These are phyloP conservation scores for Penicillium sp. DNA, from an alignment of 2,329 filamentous ascomycete species.

Conservation along the genomic window DNA sequence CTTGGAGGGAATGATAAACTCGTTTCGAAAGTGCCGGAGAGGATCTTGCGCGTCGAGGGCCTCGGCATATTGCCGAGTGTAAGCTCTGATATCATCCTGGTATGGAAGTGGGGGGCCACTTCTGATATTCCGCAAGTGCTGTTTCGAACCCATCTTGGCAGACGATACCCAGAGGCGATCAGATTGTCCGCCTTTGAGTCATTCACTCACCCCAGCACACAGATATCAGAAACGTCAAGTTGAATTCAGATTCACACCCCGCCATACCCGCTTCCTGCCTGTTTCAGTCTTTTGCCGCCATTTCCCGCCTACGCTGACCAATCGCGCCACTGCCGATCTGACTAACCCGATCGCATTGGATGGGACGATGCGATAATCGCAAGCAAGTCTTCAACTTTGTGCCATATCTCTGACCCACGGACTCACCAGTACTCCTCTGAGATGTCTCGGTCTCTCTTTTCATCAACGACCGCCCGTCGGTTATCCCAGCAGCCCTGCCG, in stretches of 20 bases:
- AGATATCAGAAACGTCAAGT: not conserved
- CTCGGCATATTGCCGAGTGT: conserved; percentile 41
- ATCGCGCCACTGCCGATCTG: conserved; percentile 29
- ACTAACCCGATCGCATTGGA: conserved; percentile 29
- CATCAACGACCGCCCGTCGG: conserved; percentile 23
- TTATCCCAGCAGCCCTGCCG: conserved; percentile 23
- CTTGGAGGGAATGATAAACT: conserved; percentile 77
- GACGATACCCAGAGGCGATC: not conserved
- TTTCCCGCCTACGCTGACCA: conserved; percentile 28
- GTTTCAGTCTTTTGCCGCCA: not conserved
- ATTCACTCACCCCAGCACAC: not conserved
- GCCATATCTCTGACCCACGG: conserved; percentile 3
- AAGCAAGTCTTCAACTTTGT: conserved; percentile 21
- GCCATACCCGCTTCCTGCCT: not conserved
- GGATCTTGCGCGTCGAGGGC: conserved; percentile 60
- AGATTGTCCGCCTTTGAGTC: not conserved
- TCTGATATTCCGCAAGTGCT: conserved; percentile 29
- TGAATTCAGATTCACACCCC: not conserved
- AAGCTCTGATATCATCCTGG: conserved; percentile 34
- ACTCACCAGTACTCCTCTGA: conserved; percentile 3
- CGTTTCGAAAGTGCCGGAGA: conserved; percentile 60
- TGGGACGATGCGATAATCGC: conserved; percentile 24
- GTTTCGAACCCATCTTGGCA: conserved; percentile 28
- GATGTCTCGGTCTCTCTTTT: conserved; percentile 33
- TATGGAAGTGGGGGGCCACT: conserved; percentile 30